Base-by-base conservation (phyloP, 805 yeast species). In the Kodamaea jinghongensis region DNA sequence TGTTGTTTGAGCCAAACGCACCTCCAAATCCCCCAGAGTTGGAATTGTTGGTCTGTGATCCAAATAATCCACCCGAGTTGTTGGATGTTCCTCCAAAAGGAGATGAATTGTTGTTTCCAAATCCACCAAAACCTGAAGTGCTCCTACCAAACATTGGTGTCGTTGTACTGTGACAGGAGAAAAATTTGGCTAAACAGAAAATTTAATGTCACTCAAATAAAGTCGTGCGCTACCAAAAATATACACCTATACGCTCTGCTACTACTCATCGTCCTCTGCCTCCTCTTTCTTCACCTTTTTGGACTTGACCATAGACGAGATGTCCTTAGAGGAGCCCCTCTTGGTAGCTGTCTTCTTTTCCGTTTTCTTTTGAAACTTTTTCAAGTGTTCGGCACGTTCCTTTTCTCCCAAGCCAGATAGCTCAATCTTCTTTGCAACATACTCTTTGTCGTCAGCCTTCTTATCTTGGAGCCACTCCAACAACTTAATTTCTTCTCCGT, bases 401-500 rank as follows among this genome's bases (percentile, higher is more conserved):
- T 70, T 71, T 3, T 68, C 79, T 1, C 98, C 99, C 12, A 63
- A 49, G 16, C 65, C 69, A 33, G 75, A 74, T 42, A 90, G 61
- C 39, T 63, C 75, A 13, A 61, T 65, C 3, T 65, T 53, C 52
- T 77, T 83, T 2, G 54, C 70, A 2, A 68, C 25, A 28, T 76
- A 71, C 46, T 83, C 91, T 10, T 60, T 54, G 45, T 84, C 86
- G 32, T 78, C 81, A 1, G 38, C 56, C 5, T 52, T 30, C 39
- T 67, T 75, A 2, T 79, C 95, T 25, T 75, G 77, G 28, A 91
- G 64, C 91, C 95, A 87, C 58, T 88, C 93, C 36, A 93, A 65
- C 26, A 85, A 59, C 50, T 86, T 84, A 47, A 90, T 82, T 59
- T 90, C 97, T 40, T 81, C 84, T 0, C 90, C 95, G 58, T 86